Conservation (phyloP, 805 yeast species). For the Myxozyma mucilagina region DNA sequence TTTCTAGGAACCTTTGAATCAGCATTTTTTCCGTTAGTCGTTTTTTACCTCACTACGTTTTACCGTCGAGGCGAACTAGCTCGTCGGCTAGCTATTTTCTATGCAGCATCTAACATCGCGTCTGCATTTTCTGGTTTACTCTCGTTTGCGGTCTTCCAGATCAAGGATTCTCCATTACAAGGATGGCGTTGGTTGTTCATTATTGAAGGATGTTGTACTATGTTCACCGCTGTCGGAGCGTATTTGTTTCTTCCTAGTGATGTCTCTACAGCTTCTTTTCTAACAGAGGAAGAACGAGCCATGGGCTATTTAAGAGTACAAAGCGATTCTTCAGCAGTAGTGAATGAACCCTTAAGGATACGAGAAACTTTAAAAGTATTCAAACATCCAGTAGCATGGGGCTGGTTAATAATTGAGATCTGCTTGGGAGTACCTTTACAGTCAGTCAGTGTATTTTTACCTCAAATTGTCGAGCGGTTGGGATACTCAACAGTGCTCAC, state of each 20-base stretch:
- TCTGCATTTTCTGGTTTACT: constrained; percentile 62
- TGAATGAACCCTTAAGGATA: constrained; percentile 43
- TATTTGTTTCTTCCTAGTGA: constrained; percentile 44
- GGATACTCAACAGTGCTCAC: constrained; percentile 69
- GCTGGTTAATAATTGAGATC: constrained; percentile 50
- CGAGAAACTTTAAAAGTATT: constrained; percentile 49
- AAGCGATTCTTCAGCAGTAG: constrained; percentile 50
- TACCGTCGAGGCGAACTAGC: constrained; percentile 54
- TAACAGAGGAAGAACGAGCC: constrained; percentile 46
- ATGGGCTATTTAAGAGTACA: constrained; percentile 46
- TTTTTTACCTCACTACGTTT: constrained; percentile 49
- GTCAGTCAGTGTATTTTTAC: constrained; percentile 40
- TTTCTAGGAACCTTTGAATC: constrained; percentile 56
- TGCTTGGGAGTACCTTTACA: constrained; percentile 52
- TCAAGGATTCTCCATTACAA: constrained; percentile 41
- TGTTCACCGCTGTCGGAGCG: constrained; percentile 37
- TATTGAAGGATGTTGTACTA: constrained; percentile 49
- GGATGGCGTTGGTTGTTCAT: constrained; percentile 55
- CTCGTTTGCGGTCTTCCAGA: constrained; percentile 53
- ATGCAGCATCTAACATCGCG: constrained; percentile 55
- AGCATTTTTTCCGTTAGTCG: constrained; percentile 43
- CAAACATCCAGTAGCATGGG: constrained; percentile 48
- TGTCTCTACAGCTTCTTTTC: constrained; percentile 42
- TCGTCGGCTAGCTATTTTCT: constrained; percentile 50
- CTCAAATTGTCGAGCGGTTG: constrained; percentile 56